Evolutionary conservation across 805 yeast species (phyloP).

Genomic region (Metschnikowia baotianmanensis): DNA sequence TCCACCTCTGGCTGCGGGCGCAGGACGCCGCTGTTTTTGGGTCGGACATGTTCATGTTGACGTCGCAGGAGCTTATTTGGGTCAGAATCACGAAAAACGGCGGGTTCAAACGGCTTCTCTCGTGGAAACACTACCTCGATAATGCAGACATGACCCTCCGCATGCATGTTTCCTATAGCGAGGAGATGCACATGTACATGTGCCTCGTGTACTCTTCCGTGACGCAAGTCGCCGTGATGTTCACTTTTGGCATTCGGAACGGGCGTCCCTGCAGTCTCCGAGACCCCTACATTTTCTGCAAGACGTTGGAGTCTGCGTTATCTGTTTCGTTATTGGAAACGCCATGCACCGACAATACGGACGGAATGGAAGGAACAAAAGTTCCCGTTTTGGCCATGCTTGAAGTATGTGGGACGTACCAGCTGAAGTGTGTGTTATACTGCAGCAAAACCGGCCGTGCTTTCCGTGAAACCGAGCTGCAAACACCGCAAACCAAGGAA

Average conservation of each 20-base stretch:
- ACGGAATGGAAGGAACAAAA: too few relatives aligned
- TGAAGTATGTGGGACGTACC: neutral
- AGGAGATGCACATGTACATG: constrained; percentile 12
- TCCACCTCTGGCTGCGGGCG: constrained; percentile 17
- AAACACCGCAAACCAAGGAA: too few relatives aligned
- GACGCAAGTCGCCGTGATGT: constrained; percentile 30
- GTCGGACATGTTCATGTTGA: constrained; percentile 50
- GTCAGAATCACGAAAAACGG: constrained; percentile 28
- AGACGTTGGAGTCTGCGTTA: neutral
- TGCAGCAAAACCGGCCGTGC: too few relatives aligned
- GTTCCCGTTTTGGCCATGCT: neutral
- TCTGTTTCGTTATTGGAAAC: neutral
- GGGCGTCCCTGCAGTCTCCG: constrained; percentile 36
- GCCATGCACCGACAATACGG: neutral
- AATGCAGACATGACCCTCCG: constrained; percentile 53
- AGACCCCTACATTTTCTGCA: constrained; percentile 32
- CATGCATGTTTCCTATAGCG: constrained; percentile 22
- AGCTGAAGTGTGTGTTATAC: too few relatives aligned
- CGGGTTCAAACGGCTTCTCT: constrained; percentile 46
- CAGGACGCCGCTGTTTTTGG: constrained; percentile 12
- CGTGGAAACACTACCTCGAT: constrained; percentile 72
- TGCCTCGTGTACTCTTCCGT: constrained; percentile 30
- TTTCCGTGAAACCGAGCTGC: too few relatives aligned
- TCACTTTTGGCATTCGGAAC: constrained; percentile 32
- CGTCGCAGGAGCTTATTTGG: constrained; percentile 65